Conservation (phyloP, 345 rosid species). For the Salix koriyanagi region DNA sequence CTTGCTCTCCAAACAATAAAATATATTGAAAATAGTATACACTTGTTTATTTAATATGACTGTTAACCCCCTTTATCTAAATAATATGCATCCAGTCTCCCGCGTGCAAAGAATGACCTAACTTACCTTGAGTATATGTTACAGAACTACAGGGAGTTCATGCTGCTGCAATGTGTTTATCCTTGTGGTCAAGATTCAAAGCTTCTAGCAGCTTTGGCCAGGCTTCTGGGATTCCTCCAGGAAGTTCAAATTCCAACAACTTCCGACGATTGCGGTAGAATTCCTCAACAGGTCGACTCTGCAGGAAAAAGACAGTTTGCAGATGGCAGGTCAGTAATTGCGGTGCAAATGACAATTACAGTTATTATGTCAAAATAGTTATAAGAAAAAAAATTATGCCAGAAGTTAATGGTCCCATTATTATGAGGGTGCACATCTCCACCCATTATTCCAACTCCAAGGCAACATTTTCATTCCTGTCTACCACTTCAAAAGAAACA, state of each 20-base stretch:
- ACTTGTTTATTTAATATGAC: conserved; percentile 11
- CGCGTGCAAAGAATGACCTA: conserved; percentile 59
- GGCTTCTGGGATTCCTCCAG: conserved; percentile 96
- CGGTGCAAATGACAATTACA: neutral
- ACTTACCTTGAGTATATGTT: conserved; percentile 25
- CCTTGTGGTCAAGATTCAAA: conserved; percentile 56
- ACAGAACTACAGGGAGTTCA: conserved; percentile 23
- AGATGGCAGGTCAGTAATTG: neutral
- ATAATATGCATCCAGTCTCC: conserved; percentile 32
- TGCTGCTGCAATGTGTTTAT: conserved; percentile 63
- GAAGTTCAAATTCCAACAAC: conserved; percentile 81
- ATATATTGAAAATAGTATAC: neutral
- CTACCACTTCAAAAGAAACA: neutral
- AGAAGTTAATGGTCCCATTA: neutral
- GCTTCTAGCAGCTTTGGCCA: conserved; percentile 94
- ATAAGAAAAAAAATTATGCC: neutral
- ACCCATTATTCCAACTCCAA: neutral
- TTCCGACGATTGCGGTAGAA: conserved; percentile 73
- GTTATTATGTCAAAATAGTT: neutral
- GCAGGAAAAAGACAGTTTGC: conserved; percentile 24
- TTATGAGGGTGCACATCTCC: neutral
- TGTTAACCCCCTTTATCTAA: conserved; percentile 10
- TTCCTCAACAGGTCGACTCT: conserved; percentile 93
- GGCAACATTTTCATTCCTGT: neutral
- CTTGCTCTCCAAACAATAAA: conserved; percentile 12